A percentile compares a stretch with the other conserved stretches of the same genome.
These are phyloP conservation scores for Vitis hybrid DNA, from an alignment of 177 flowering plant species.

Conservation along the genomic window DNA sequence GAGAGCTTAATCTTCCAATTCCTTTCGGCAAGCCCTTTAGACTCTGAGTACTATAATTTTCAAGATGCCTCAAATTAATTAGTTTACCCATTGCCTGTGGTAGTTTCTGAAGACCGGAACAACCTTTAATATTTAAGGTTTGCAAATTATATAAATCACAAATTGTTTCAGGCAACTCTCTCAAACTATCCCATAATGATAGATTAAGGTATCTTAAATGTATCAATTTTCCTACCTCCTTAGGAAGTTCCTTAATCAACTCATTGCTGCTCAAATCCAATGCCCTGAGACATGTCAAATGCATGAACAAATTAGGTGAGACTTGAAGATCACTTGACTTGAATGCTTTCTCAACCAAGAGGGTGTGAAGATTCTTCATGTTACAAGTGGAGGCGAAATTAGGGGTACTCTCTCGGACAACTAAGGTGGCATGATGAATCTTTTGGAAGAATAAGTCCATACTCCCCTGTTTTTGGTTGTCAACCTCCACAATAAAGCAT, in stretches of 20 bases:
- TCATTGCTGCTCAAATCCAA: too few species aligned
- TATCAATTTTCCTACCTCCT: too few species aligned
- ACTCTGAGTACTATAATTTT: neutral
- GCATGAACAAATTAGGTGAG: neutral
- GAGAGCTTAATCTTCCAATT: neutral
- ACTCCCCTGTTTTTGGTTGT: neutral
- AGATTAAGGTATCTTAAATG: neutral
- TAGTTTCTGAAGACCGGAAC: neutral
- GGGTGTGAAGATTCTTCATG: too few species aligned
- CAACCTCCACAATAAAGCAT: neutral
- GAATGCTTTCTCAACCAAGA: too few species aligned
- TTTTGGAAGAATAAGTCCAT: too few species aligned
- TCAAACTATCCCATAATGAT: neutral
- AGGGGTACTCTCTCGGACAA: too few species aligned
- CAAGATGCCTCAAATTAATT: constrained; percentile 1
- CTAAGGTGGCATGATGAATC: too few species aligned
- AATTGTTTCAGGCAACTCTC: neutral
- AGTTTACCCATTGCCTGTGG: neutral
- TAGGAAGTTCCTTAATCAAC: too few species aligned
- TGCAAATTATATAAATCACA: neutral
- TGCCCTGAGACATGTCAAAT: too few species aligned
- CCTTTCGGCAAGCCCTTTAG: neutral
- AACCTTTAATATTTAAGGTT: neutral
- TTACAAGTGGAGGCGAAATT: too few species aligned
- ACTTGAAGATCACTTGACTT: neutral